Percentiles rank a stretch among this genome's conserved stretches.
These are phyloP conservation scores for Penicillium riverlandense DNA, from an alignment of 495 filamentous ascomycete species.

Conservation along the genomic window DNA sequence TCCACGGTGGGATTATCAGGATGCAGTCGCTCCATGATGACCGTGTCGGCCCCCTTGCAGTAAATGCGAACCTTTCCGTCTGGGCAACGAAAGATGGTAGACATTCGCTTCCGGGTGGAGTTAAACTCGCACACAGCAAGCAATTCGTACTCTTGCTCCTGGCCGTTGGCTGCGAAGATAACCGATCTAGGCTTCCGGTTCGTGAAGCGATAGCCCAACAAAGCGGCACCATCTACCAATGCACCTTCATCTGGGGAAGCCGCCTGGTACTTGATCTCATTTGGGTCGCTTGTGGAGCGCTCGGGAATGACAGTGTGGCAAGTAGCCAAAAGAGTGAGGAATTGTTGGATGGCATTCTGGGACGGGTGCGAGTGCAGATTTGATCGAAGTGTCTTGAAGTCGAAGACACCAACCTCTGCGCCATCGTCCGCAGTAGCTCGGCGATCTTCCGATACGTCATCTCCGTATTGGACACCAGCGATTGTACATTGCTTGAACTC, in stretches of 20 bases:
- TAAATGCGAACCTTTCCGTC: constrained; percentile 92
- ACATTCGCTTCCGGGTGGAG: constrained; percentile 96
- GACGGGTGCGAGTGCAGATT: constrained; percentile 68
- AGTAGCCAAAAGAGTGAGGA: constrained; percentile 78
- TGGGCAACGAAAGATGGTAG: constrained; percentile 90
- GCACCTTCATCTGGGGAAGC: constrained; percentile 97
- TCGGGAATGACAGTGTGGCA: constrained; percentile 99
- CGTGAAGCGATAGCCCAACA: constrained; percentile 80
- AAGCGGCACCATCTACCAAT: constrained; percentile 83
- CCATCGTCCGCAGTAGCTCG: constrained; percentile 70
- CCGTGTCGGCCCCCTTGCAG: constrained; percentile 96
- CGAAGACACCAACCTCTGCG: constrained; percentile 73
- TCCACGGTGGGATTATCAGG: constrained; percentile 79
- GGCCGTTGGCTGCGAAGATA: constrained; percentile 64
- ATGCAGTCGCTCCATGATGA: constrained; percentile 83
- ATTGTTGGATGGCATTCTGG: constrained; percentile 73
- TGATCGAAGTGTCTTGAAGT: constrained; percentile 69
- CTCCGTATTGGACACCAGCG: constrained; percentile 87
- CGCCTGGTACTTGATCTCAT: constrained; percentile 91
- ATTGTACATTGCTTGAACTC: constrained; percentile 95
- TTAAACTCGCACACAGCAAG: constrained; percentile 98
- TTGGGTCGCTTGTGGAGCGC: constrained; percentile 61
- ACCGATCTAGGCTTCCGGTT: constrained; percentile 85
- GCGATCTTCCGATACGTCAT: constrained; percentile 88
- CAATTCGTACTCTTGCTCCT: constrained; percentile 78